These are phyloP conservation scores for Acer campestre DNA, from an alignment of 345 rosid species.

Conservation along the genomic window DNA sequence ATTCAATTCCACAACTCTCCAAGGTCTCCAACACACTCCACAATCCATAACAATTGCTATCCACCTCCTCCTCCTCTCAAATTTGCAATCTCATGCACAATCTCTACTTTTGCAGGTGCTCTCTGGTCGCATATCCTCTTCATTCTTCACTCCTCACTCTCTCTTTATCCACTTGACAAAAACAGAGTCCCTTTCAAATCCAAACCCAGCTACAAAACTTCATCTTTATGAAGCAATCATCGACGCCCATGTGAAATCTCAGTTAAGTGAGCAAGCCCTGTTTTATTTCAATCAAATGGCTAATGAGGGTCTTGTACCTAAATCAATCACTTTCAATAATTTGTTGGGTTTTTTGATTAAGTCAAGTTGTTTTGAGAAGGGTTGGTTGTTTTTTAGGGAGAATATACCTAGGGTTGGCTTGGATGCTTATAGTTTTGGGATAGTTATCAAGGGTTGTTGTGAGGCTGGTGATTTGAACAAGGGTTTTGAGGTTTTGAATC, in stretches of 20 bases:
- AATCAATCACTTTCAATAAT: constrained; percentile 47
- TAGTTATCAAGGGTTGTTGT: constrained; percentile 74
- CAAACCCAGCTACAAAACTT: constrained; percentile 12
- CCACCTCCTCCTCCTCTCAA: constrained; percentile 43
- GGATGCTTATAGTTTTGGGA: constrained; percentile 71
- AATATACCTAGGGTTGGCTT: constrained; percentile 33
- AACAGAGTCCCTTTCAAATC: constrained; percentile 14
- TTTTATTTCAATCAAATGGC: constrained; percentile 53
- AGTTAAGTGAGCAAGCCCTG: constrained; percentile 41
- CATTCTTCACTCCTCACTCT: constrained; percentile 47
- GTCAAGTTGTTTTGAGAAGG: constrained; percentile 40
- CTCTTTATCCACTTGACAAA: constrained; percentile 43
- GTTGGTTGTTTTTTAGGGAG: constrained; percentile 47
- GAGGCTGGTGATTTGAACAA: constrained; percentile 49
- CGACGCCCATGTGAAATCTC: constrained; percentile 49
- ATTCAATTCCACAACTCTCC: constrained; percentile 38
- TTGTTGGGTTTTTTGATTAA: constrained; percentile 44
- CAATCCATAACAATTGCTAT: constrained; percentile 51
- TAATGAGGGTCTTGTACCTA: constrained; percentile 42
- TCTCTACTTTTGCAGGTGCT: constrained; percentile 50
- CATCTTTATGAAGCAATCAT: constrained; percentile 55
- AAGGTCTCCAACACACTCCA: constrained; percentile 48
- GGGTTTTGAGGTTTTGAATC: constrained; percentile 47
- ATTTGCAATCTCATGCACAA: constrained; percentile 45
- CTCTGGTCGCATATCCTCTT: constrained; percentile 48